phyloP scores from a whole-genome alignment of 1,139 yeast genomes.

The Suhomyces choctaworum region DNA sequence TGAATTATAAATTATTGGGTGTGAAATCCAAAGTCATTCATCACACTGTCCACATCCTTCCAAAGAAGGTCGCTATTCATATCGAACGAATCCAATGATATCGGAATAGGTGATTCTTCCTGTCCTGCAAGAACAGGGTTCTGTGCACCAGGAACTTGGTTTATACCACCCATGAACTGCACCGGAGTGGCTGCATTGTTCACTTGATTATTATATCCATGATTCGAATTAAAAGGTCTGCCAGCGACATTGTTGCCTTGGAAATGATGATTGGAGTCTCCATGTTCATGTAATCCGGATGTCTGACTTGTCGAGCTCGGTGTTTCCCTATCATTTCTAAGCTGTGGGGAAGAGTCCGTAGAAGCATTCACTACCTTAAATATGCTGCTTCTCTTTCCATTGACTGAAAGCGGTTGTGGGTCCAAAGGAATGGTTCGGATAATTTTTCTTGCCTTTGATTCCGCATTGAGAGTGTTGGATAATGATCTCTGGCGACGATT shows the following conservation, averaged over 20 bases:
- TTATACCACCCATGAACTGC: background rate
- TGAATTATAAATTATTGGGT: constrained; percentile 21
- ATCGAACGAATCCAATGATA: constrained; percentile 33
- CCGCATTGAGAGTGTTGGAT: constrained; percentile 60
- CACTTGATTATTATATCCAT: background rate
- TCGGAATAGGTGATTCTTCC: constrained; percentile 31
- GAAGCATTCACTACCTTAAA: constrained; percentile 41
- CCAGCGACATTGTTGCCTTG: background rate
- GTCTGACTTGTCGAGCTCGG: constrained; percentile 3
- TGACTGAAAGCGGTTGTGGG: constrained; percentile 66
- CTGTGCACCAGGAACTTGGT: constrained; percentile 3
- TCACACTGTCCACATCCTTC: constrained; percentile 88
- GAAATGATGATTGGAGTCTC: background rate
- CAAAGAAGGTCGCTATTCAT: constrained; percentile 66
- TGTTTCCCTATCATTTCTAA: constrained; percentile 15
- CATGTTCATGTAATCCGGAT: background rate
- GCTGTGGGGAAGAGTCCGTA: constrained; percentile 30
- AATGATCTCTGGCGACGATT: constrained; percentile 47
- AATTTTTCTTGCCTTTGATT: constrained; percentile 67
- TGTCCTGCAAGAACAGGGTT: constrained; percentile 3
- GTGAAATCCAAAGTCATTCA: constrained; percentile 94
- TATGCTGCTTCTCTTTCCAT: constrained; percentile 38
- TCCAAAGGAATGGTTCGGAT: constrained; percentile 78
- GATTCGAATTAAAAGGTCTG: too few relatives aligned
- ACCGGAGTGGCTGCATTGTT: constrained; percentile 1